Conservation (phyloP, 768 basidiomycete genomes). For the Boletus edulis region DNA sequence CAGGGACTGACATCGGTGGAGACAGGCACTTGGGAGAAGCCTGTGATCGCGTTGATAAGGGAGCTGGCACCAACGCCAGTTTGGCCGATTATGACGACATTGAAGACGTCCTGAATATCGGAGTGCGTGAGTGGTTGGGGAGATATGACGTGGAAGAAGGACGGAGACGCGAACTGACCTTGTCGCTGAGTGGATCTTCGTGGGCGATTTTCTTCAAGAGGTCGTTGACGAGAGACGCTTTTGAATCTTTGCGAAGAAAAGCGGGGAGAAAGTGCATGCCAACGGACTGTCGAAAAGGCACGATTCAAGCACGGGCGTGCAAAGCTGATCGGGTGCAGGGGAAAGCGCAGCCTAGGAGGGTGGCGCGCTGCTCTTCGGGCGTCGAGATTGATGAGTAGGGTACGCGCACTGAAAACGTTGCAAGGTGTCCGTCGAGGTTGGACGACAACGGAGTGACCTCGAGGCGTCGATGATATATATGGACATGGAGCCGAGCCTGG, state of each 20-base stretch:
- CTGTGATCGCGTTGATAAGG: conserved; percentile 38
- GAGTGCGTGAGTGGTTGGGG: not conserved
- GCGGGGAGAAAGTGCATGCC: conserved; percentile 27
- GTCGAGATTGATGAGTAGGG: conserved; percentile 4
- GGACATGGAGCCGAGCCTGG: not conserved
- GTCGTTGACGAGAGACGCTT: conserved; percentile 20
- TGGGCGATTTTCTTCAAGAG: conserved; percentile 22
- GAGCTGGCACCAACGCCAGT: conserved; percentile 39
- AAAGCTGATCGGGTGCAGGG: conserved; percentile 7
- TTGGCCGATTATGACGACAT: conserved; percentile 31
- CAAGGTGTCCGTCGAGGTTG: conserved; percentile 6
- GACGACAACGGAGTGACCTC: conserved; percentile 10
- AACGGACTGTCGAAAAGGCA: conserved; percentile 1
- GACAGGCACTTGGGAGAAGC: conserved; percentile 13
- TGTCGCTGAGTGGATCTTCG: conserved; percentile 23
- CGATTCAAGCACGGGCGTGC: not conserved
- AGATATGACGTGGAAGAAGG: not conserved
- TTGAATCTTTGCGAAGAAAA: conserved; percentile 28
- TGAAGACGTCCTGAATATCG: conserved; percentile 24
- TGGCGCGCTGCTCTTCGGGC: conserved; percentile 12
- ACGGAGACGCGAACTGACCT: conserved; percentile 12
- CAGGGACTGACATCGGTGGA: conserved; percentile 31
- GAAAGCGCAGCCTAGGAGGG: conserved; percentile 8
- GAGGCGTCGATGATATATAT: conserved; percentile 17
- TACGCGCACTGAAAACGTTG: conserved; percentile 12